A percentile compares a stretch with the other conserved stretches of the same genome.
phyloP scores from a whole-genome alignment of 441 rosid genomes.

The Populus trichocarpa region DNA sequence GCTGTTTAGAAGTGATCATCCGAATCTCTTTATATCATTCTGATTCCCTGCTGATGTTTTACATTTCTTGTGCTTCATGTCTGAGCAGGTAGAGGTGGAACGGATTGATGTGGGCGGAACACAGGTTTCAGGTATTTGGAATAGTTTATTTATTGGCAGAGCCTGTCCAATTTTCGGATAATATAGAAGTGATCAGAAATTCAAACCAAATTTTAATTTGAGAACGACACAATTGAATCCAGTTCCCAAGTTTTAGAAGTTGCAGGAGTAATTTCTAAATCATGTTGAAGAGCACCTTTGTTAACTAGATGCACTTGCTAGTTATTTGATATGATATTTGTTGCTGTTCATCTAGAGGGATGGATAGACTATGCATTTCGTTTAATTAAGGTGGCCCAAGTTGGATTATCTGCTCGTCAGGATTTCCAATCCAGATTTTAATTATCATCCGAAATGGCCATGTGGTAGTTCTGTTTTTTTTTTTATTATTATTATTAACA shows the following conservation, averaged over 20 bases:
- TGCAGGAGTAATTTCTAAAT: not conserved
- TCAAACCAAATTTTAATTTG: not conserved
- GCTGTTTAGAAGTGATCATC: not conserved
- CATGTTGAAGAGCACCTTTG: not conserved
- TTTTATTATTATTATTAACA: too few species aligned
- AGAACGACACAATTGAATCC: not conserved
- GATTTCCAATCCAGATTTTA: not conserved
- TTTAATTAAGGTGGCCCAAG: not conserved
- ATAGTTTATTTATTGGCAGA: not conserved
- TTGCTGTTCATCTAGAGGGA: not conserved
- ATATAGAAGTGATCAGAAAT: not conserved
- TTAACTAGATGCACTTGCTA: too few species aligned
- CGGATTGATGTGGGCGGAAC: conserved; percentile 64
- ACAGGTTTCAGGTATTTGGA: conserved; percentile 41
- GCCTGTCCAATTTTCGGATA: not conserved
- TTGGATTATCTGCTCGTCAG: not conserved
- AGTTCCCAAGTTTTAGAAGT: not conserved
- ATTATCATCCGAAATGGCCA: not conserved
- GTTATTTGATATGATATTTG: not conserved
- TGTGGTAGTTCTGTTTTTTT: not conserved
- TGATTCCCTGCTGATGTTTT: not conserved
- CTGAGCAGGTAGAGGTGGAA: conserved; percentile 73
- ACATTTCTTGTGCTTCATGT: not conserved
- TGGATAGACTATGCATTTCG: not conserved
- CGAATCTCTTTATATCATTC: not conserved